Evolutionary conservation across 371 early-diverging fungal species (phyloP).

Genomic region (Mucor irregularis): DNA sequence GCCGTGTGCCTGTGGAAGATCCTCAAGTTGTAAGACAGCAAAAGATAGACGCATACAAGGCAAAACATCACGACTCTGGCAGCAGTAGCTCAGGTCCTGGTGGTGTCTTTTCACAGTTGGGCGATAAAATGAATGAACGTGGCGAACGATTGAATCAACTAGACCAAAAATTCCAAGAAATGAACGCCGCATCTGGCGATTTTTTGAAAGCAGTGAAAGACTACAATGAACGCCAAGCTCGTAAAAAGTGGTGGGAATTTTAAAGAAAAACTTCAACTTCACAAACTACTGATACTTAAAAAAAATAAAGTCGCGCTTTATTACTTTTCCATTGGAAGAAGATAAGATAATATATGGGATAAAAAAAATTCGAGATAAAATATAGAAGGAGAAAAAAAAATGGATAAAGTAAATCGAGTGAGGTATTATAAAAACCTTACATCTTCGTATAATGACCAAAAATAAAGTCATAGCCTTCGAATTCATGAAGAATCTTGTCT

Average conservation of each 20-base stretch:
- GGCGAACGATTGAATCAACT: conserved; percentile 52
- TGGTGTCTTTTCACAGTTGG: conserved; percentile 48
- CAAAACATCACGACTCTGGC: conserved; percentile 4
- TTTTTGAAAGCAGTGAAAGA: conserved; percentile 57
- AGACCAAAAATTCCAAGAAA: conserved; percentile 54
- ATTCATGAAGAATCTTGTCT: conserved; percentile 80
- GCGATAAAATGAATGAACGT: conserved; percentile 56
- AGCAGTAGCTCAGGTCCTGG: conserved; percentile 2
- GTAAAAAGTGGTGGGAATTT: conserved; percentile 60
- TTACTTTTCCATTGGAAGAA: too few species aligned
- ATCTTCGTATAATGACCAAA: conserved; percentile 66
- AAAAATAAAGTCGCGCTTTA: too few species aligned
- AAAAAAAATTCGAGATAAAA: not conserved
- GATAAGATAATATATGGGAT: not conserved
- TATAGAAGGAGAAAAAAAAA: conserved; percentile 1
- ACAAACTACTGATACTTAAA: too few species aligned
- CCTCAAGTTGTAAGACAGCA: conserved; percentile 11
- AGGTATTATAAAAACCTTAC: conserved; percentile 4
- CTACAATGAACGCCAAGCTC: conserved; percentile 56
- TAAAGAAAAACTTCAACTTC: too few species aligned
- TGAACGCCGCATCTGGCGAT: conserved; percentile 52
- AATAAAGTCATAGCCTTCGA: conserved; percentile 77
- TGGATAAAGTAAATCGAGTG: too few species aligned
- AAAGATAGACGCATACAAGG: conserved; percentile 19
- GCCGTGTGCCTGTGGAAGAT: conserved; percentile 21